Conservation (phyloP, 805 yeast genomes). For the Ogataea polymorpha region DNA sequence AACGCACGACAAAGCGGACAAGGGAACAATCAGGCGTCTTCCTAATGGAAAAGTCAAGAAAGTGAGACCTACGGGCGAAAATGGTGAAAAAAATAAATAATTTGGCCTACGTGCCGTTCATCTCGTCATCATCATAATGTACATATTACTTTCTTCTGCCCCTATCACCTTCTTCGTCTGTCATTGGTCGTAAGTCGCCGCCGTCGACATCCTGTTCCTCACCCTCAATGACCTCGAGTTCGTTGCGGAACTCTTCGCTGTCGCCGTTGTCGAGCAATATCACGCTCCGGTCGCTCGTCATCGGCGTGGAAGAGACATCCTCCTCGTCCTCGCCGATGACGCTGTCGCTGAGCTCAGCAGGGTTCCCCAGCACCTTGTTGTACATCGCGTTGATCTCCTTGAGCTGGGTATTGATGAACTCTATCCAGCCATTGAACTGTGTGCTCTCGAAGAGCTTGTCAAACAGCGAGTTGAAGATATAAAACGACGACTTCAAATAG, state of each 20-base stretch:
- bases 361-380: slow-evolving; percentile 55
- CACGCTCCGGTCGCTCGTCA: slow-evolving; percentile 25
- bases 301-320: slow-evolving; percentile 11
- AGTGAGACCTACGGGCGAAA: not conserved
- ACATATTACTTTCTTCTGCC: slow-evolving; percentile 17
- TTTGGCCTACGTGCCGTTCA: not conserved
- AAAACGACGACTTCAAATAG: slow-evolving; percentile 32
- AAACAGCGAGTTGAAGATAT: slow-evolving; percentile 32
- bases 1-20: not conserved
- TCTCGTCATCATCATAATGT: slow-evolving; percentile 11
- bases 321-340: slow-evolving; percentile 29
- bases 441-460: slow-evolving; percentile 28
- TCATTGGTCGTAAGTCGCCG: slow-evolving; percentile 38
- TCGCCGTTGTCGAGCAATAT: slow-evolving; percentile 37
- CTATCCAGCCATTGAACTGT: slow-evolving; percentile 40
- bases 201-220: slow-evolving; percentile 24
- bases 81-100: too few relatives aligned
- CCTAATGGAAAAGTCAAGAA: slow-evolving; percentile 57
- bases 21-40: slow-evolving; percentile 39
- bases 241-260: slow-evolving; percentile 44
- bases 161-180: slow-evolving; percentile 16
- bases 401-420: slow-evolving; percentile 46
- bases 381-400: slow-evolving; percentile 53
- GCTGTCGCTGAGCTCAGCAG: slow-evolving; percentile 27
- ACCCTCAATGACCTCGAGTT: slow-evolving; percentile 26